These are phyloP conservation scores for Aspergillus sp. DNA, from an alignment of 2,329 filamentous ascomycete species.

Conservation along the genomic window DNA sequence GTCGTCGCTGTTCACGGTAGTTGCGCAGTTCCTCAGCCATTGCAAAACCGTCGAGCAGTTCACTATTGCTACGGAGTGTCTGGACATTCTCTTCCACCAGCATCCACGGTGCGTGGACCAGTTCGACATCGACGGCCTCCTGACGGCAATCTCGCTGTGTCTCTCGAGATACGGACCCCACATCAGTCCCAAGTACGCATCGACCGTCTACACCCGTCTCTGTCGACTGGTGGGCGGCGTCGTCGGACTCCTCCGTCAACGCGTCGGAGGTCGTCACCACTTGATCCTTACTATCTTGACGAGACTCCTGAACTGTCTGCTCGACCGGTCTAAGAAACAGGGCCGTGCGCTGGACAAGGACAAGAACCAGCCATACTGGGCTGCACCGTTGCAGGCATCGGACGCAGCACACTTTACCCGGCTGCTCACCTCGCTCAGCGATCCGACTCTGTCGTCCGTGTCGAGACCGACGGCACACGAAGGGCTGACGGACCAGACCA, in stretches of 20 bases:
- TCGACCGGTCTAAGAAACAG: conserved; percentile 37
- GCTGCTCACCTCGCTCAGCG: conserved; percentile 51
- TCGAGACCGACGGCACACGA: conserved; percentile 32
- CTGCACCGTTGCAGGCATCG: conserved; percentile 27
- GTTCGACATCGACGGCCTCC: conserved; percentile 36
- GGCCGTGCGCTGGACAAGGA: conserved; percentile 18
- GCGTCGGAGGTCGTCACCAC: conserved; percentile 52
- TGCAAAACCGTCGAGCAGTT: conserved; percentile 31
- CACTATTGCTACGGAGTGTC: conserved; percentile 30
- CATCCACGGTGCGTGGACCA: conserved; percentile 36
- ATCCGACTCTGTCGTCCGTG: conserved; percentile 50
- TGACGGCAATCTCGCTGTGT: conserved; percentile 28
- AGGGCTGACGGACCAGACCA: conserved; percentile 49
- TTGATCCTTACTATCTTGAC: conserved; percentile 49
- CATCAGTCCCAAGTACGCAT: conserved; percentile 22
- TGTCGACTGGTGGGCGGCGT: conserved; percentile 46
- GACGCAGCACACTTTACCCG: conserved; percentile 45
- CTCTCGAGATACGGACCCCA: conserved; percentile 26
- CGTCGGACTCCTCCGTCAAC: conserved; percentile 48
- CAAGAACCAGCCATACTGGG: conserved; percentile 22
- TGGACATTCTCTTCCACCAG: conserved; percentile 31
- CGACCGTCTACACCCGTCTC: conserved; percentile 44
- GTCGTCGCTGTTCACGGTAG: conserved; percentile 26
- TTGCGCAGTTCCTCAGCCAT: conserved; percentile 20
- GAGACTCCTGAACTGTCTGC: conserved; percentile 46